Evolutionary conservation across 208 protist genomes (phyloP), one percentile per base, ranked within the genome.

Genomic region (Trypanosomatidae sp.): DNA sequence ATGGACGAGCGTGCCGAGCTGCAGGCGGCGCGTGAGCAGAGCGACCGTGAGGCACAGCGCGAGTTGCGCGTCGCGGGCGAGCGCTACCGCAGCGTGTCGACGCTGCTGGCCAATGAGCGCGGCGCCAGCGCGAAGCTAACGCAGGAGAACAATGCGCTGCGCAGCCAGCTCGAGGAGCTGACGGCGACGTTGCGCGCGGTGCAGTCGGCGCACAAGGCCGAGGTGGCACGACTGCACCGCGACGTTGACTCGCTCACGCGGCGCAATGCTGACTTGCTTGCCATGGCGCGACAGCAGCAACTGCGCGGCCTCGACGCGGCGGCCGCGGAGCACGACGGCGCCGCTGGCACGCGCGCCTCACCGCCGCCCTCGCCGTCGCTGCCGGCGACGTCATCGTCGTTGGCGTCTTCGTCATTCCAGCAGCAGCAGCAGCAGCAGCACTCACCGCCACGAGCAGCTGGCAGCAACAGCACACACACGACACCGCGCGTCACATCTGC

Each of bases 171-270:
- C 21, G 73, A 93, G 54, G 62, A 76, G 16, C 51, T 84, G 33
- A 93, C 84, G 4, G 61, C 49, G 19, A 63, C 67, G 19, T 65
- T 88, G 68, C 71, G 80, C 4, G 76, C 89, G 44, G 43, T 60
- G 52, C 77, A 85, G 39, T 53, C 56, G 33, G 37, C 53, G 30
- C 76, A 88, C 43, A 82, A 86, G 66, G 58, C 59, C 13, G 76
- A 89, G 61, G 64, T 76, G 16, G 57, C 37, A 15, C 78, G 81
- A 24, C 70, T 92, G 54, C 71, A 71, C 24, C 69, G 75, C 24
- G 83, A 91, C 38, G 66, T 87, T 30, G 80, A 86, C n/a, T 82
- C 77, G 18, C 80, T 94, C 10, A 73, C 77, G 8, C 58, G 65
- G 16, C 78, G 87, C 32, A 94, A 94, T 54, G 61, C 60, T 10